Evolutionary conservation across 2,329 filamentous ascomycete species (phyloP), one percentile per base, ranked within the genome.

Genomic region (Pseudocercospora musae): DNA sequence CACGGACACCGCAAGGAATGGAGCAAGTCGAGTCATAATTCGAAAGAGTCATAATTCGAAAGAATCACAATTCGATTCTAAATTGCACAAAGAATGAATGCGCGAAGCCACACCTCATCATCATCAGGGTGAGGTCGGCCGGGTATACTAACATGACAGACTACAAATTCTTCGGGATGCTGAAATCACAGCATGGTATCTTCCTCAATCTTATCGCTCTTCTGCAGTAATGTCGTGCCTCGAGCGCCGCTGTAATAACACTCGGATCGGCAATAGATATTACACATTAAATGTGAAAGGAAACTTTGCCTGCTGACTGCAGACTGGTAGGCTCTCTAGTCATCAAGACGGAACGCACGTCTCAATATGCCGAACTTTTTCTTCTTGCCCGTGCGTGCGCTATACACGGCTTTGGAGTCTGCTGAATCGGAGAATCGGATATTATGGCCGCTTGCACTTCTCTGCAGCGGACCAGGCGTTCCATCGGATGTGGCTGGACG

Each of bases 291-390:
- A 40, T 37, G 18, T 21, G 29, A 54, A 23, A 40, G 44, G 3
- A 10, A n/a, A 25, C 20, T 25, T 33, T 54, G n/a, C 18, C 52
- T 15, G 52, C 29, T 18, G 27, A 15, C 18, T 33, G 50, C 50
- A 20, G n/a, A 50, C 1, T 2, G 6, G n/a, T 48, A 4, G 25
- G 31, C 25, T 9, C 7, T 21, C 53, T 54, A 86, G 70, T 85
- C 82, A 71, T 84, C 76, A 55, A 87, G 73, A 54, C 81, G 79
- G 76, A 91, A 89, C 74, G 89, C 88, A 73, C 81, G 85, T 73
- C 89, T 85, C 72, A 91, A 75, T 59, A 80, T 78, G 46, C 82
- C 82, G 75, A 91, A 91, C 76, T 88, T 89, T 82, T 90, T 91
- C 78, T 83, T 84, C 74, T 79, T 81, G 50, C 75, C 72, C 5